Conservation (phyloP, 2,329 filamentous ascomycete genomes). For the Nothopassalora personata region DNA sequence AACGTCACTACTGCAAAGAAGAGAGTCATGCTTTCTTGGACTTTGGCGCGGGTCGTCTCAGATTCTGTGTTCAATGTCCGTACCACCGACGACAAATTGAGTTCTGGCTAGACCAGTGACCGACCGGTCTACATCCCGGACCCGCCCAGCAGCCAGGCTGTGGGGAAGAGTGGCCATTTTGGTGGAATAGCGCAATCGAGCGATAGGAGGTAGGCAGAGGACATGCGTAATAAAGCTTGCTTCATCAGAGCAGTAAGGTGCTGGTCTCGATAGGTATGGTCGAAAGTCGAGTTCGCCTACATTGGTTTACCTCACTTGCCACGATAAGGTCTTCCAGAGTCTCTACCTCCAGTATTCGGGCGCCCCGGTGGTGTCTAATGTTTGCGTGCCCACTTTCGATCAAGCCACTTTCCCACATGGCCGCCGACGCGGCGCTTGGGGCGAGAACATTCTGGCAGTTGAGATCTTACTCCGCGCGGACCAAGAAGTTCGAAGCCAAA, state of each 20-base stretch:
- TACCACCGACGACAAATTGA: neutral
- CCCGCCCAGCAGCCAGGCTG: constrained; percentile 2
- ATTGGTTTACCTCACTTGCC: neutral
- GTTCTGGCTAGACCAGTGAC: constrained; percentile 10
- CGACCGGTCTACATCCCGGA: constrained; percentile 7
- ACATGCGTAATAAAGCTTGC: neutral
- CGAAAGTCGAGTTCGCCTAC: neutral
- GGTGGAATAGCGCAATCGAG: neutral
- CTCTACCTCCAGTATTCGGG: constrained; percentile 12
- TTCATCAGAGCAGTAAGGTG: neutral
- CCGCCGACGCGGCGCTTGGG: constrained; percentile 5
- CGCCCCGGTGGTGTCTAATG: constrained; percentile 7
- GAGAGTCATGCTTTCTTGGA: neutral
- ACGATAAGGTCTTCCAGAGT: neutral
- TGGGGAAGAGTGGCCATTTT: constrained; percentile 3
- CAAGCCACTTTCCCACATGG: neutral
- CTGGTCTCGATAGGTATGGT: neutral
- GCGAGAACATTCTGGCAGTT: constrained; percentile 7
- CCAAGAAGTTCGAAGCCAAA: constrained; percentile 7
- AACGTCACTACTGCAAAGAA: neutral
- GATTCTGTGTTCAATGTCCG: neutral
- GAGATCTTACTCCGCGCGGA: constrained; percentile 6
- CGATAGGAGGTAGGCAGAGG: neutral
- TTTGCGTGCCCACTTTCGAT: constrained; percentile 2
- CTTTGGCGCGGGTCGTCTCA: neutral